phyloP scores from a whole-genome alignment of 345 rosid species.

The Brassica napus region Da-Ae NC_063446.1:38541001-38541500 shows the following conservation, averaged over 20 bases:
- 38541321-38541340: slow-evolving; percentile 9
- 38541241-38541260: slow-evolving; percentile 16
- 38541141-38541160: slow-evolving; percentile 23
- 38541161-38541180: slow-evolving; percentile 32
- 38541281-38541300: slow-evolving; percentile 4
- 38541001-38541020: slow-evolving; percentile 32
- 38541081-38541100: slow-evolving; percentile 33
- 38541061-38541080: slow-evolving; percentile 44
- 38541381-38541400: neutral
- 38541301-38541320: neutral
- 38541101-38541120: slow-evolving; percentile 37
- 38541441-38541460: slow-evolving; percentile 21
- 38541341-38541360: slow-evolving; percentile 6
- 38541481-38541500: slow-evolving; percentile 11
- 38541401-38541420: neutral
- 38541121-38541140: slow-evolving; percentile 21
- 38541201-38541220: slow-evolving; percentile 34
- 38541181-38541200: slow-evolving; percentile 35
- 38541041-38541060: slow-evolving; percentile 31
- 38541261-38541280: slow-evolving; percentile 19
- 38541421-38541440: neutral
- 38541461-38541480: slow-evolving; percentile 22
- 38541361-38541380: neutral
- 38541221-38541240: neutral
- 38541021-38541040: slow-evolving; percentile 31